A percentile compares a stretch with the other conserved stretches of the same genome.
Conservation (phyloP, 2,329 filamentous ascomycete species). For the Byssochlamys sp. region DNA sequence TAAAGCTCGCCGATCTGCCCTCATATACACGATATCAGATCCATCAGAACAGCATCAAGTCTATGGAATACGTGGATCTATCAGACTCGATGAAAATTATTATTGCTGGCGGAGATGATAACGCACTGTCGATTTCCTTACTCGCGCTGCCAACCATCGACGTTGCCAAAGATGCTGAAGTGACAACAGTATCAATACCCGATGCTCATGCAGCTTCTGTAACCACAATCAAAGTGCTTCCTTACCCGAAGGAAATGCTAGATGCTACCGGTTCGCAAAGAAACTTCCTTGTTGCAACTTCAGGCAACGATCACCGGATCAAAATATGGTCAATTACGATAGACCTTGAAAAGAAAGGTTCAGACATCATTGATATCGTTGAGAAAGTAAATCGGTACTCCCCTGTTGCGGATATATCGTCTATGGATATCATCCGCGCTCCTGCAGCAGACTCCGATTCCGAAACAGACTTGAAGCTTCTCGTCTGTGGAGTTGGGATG, state of each 20-base stretch:
- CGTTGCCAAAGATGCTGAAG: conserved; percentile 7
- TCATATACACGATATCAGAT: conserved; percentile 40
- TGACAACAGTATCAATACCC: conserved; percentile 27
- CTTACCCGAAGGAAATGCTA: conserved; percentile 1
- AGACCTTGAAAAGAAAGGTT: conserved; percentile 11
- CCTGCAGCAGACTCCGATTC: neutral
- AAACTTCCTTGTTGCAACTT: conserved; percentile 24
- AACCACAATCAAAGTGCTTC: conserved; percentile 29
- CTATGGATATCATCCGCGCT: conserved; percentile 33
- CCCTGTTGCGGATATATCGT: conserved; percentile 47
- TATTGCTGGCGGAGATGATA: conserved; percentile 79
- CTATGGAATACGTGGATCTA: conserved; percentile 27
- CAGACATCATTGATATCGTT: conserved; percentile 15
- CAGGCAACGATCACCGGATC: conserved; percentile 39
- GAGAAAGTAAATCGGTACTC: conserved; percentile 31
- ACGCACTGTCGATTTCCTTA: conserved; percentile 57
- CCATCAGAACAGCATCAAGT: conserved; percentile 76
- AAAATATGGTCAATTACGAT: conserved; percentile 34
- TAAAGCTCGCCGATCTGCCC: conserved; percentile 12
- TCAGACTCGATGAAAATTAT: conserved; percentile 40
- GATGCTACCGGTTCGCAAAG: conserved; percentile 2
- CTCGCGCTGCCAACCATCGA: conserved; percentile 15
- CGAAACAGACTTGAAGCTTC: conserved; percentile 14
- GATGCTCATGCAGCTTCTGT: conserved; percentile 38
- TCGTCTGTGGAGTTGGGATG: conserved; percentile 44